Percentiles rank a stretch among this genome's conserved stretches.
phyloP scores from a whole-genome alignment of 768 basidiomycete genomes.

The Tulasnella sp. region DNA sequence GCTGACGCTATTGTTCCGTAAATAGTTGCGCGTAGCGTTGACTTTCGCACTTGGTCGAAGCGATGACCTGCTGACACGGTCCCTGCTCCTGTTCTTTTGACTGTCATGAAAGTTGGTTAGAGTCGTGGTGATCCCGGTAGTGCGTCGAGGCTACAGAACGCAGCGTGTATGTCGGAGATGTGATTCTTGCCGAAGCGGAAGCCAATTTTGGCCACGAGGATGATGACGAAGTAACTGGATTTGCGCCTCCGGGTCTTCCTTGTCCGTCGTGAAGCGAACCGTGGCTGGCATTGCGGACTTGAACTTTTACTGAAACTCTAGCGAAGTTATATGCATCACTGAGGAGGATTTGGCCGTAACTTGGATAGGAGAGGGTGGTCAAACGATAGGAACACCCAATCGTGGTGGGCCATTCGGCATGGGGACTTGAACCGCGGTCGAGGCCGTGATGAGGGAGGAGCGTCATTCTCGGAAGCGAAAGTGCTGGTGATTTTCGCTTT shows the following conservation, averaged over 20 bases:
- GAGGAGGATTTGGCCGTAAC: not conserved
- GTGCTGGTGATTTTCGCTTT: not conserved
- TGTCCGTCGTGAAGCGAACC: too few relatives aligned
- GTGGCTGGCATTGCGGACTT: not conserved
- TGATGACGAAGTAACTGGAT: not conserved
- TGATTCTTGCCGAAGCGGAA: not conserved
- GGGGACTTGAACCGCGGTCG: not conserved
- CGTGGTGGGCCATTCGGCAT: not conserved
- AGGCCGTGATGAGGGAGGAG: not conserved
- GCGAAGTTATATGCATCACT: not conserved
- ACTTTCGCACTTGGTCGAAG: too few relatives aligned
- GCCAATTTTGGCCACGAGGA: not conserved
- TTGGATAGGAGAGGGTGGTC: not conserved
- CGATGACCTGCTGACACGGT: too few relatives aligned
- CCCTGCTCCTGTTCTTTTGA: too few relatives aligned
- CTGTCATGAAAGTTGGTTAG: not conserved
- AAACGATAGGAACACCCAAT: not conserved
- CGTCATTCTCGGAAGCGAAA: not conserved
- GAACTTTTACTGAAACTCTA: not conserved
- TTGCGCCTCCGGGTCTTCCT: not conserved
- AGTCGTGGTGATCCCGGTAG: not conserved
- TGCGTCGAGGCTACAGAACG: not conserved
- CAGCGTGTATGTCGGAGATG: not conserved
- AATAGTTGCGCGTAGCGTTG: too few relatives aligned
- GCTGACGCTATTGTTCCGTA: too few relatives aligned